Conservation (phyloP, 805 yeast genomes). For the Candida adriatica region DNA sequence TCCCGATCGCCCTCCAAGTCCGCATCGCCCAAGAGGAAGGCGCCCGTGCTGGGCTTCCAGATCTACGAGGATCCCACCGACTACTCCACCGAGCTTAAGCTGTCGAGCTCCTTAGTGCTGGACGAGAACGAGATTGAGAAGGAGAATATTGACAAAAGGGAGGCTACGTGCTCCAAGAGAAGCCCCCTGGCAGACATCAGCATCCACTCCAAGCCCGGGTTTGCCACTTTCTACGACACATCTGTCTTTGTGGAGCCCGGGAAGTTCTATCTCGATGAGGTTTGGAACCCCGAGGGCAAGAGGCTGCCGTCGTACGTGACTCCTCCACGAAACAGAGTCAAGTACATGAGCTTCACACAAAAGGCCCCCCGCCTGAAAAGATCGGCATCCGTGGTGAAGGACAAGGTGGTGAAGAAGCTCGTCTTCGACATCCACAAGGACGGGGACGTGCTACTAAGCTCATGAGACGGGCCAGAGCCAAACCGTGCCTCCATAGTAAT, state of each 20-base stretch:
- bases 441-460: too few species aligned
- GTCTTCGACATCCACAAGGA: constrained; percentile 22
- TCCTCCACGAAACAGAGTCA: constrained; percentile 22
- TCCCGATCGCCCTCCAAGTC: constrained; percentile 4
- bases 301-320: constrained; percentile 15
- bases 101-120: constrained; percentile 8
- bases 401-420: constrained; percentile 20
- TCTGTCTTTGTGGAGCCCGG: constrained; percentile 2
- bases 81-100: constrained; percentile 14
- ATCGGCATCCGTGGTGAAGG: constrained; percentile 15
- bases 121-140: constrained; percentile 19
- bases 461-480: too few species aligned
- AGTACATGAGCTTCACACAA: constrained; percentile 15
- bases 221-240: constrained; percentile 8
- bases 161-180: constrained; percentile 1
- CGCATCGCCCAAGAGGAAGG: constrained; percentile 6
- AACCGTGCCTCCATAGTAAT: too few species aligned
- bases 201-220: constrained; percentile 15
- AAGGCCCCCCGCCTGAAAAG: constrained; percentile 15
- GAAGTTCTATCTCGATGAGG: constrained; percentile 11
- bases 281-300: constrained; percentile 13
- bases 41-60: constrained; percentile 16
- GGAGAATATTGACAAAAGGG: constrained; percentile 12
- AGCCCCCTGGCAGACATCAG: constrained; percentile 12
- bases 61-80: constrained; percentile 21